Evolutionary conservation across 192 early-diverging fungal genomes (phyloP), one percentile per base, ranked within the genome.

Genomic region (Chytriomyces sp.): DNA sequence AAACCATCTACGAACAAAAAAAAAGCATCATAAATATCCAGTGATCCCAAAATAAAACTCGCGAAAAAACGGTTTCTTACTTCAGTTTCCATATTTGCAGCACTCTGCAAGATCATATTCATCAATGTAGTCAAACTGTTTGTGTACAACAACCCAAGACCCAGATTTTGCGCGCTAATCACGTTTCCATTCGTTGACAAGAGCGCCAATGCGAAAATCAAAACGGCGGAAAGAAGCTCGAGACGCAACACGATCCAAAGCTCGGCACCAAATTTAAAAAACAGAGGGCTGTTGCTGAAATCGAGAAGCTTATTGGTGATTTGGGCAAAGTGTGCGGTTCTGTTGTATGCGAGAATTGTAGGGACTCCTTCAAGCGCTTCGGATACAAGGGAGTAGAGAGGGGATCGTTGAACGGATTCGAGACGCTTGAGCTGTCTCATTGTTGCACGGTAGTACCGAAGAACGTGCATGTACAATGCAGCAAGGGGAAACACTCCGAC

Each of bases 371-470:
- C 69, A 6, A 86, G 61, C 1, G 84, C 50, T 69, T 83, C 81
- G 9, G 80, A 80, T n/a, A 84, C 35, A 64, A 85, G 84, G 23
- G 77, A 59, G 59, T 62, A 75, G 0, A 83, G 59, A 18, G 82
- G 82, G 4, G 79, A 82, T 45, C 67, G 60, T 44, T 63, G 77
- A 45, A 68, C 73, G 6, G 82, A 81, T 49, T 77, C 74, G 48
- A 84, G 53, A 18, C 80, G 57, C 63, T 74, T 80, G 28, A 84
- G 35, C 46, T 84, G 94, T 23, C 94, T 92, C 0, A 92, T 93
- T 13, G 75, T 80, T 13, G 66, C 78, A 10, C 80, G 65, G 50
- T 80, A 76, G 26, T 63, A 67, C 24, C 60, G 60, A 43, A 72
- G 67, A 57, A 77, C 80, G 67, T 67, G 47, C 23, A 44, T 20